phyloP scores from a whole-genome alignment of 2,329 filamentous ascomycete genomes.

The Helotiales sp. region DNA sequence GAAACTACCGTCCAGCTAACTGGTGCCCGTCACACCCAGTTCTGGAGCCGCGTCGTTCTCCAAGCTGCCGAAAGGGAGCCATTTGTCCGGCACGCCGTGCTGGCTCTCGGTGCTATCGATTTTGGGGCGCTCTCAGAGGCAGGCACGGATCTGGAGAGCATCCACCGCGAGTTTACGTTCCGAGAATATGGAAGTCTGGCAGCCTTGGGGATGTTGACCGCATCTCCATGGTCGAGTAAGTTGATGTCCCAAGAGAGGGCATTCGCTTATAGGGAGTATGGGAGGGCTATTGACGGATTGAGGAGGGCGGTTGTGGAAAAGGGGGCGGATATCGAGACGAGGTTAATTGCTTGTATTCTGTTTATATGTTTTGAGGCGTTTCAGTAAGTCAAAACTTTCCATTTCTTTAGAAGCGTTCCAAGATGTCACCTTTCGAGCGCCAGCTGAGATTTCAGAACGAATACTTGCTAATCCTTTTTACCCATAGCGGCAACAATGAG shows the following conservation, averaged over 20 bases:
- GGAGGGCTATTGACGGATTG: neutral
- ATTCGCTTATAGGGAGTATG: neutral
- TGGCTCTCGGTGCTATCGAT: conserved; percentile 17
- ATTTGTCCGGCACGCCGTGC: conserved; percentile 16
- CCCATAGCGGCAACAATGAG: conserved; percentile 4
- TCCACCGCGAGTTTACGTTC: neutral
- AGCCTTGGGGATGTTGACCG: neutral
- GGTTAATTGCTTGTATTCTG: neutral
- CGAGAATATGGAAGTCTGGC: neutral
- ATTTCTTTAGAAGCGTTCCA: neutral
- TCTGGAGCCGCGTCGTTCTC: conserved; percentile 18
- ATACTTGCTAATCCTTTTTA: conserved; percentile 8
- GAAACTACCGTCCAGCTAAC: conserved; percentile 14
- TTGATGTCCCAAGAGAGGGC: neutral
- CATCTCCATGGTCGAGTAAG: neutral
- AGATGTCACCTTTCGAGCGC: neutral
- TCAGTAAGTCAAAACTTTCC: neutral
- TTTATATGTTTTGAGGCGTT: too few species aligned
- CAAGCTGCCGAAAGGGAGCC: conserved; percentile 17
- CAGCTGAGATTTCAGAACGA: neutral
- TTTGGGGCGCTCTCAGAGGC: neutral
- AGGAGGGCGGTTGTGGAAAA: conserved; percentile 4
- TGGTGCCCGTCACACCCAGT: conserved; percentile 5
- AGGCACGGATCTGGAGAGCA: neutral
- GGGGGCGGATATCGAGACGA: neutral